Conservation (phyloP, 2,329 filamentous ascomycete genomes). For the Onygena corvina region DNA sequence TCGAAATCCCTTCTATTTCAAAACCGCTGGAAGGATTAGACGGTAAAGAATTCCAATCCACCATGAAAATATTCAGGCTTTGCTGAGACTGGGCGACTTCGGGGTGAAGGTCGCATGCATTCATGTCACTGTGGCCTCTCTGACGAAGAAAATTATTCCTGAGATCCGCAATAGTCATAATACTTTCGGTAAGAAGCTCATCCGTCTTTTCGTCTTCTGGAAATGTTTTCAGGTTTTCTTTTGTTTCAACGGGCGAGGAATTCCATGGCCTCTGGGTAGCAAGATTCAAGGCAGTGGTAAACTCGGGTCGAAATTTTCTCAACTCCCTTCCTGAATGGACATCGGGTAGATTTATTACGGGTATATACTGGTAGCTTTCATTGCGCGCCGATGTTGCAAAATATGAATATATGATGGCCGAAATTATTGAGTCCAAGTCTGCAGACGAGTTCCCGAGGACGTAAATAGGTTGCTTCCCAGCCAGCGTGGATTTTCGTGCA, state of each 20-base stretch:
- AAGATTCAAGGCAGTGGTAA: slow-evolving; percentile 44
- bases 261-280: slow-evolving; percentile 24
- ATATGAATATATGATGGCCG: slow-evolving; percentile 50
- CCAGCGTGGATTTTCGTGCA: slow-evolving; percentile 21
- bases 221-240: slow-evolving; percentile 11
- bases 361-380: slow-evolving; percentile 37
- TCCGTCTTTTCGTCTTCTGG: slow-evolving; percentile 17
- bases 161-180: slow-evolving; percentile 34
- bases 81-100: neutral
- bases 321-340: slow-evolving; percentile 38
- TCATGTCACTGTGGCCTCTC: neutral
- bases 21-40: slow-evolving; percentile 27
- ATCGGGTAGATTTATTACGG: slow-evolving; percentile 46
- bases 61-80: slow-evolving; percentile 25
- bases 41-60: slow-evolving; percentile 38
- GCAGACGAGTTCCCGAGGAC: slow-evolving; percentile 36
- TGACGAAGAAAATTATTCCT: slow-evolving; percentile 16
- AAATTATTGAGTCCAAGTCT: slow-evolving; percentile 53
- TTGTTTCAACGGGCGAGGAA: neutral
- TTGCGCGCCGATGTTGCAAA: slow-evolving; percentile 33
- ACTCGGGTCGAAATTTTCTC: slow-evolving; percentile 45
- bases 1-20: slow-evolving; percentile 37
- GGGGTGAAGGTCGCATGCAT: neutral
- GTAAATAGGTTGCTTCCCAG: slow-evolving; percentile 23
- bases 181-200: slow-evolving; percentile 24